Evolutionary conservation across 805 yeast species (phyloP), one percentile per base, ranked within the genome.

Genomic region (Torulaspora gathmanii): DNA sequence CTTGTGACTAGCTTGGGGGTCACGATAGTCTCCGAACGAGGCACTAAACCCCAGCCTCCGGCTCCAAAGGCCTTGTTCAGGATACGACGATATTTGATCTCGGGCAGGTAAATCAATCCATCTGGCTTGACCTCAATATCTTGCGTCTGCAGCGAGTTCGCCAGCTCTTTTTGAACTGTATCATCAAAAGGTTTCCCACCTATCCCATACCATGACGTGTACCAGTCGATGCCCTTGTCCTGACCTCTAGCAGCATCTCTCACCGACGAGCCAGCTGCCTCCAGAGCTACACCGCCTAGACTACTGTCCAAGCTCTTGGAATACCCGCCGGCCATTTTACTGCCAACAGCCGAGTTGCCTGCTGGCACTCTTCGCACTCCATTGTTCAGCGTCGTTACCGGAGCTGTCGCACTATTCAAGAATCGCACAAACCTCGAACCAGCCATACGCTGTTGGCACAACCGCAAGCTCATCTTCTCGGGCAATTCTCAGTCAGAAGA

Each of bases 31-130:
- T 86, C 91, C 0, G 95, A 81, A 45, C 99, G 72, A 9, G 99
- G 98, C 0, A 95, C 96, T 45, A 93, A 71, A 0, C 98, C 98
- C 99, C 99, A 93, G 1, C 95, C 97, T 22, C 99, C 99, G 5
- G 99, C 96, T 3, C 99, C 99, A 71, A 93, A 91, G 0, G 98
- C 95, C 30, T 74, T 74, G 67, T 91, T 91, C 53, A 93, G 68
- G 17, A 90, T 83, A 36, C 99, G 76, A 53, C 99, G 78, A 63
- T 93, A 93, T 63, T 91, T 91, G 68, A 93, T 93, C 64, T 93
- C 99, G 0, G 99, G 99, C 37, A 93, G 70, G 58, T 87, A 93
- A 6, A 93, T 65, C 40, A 93, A 70, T 12, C 98, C 98, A 64
- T 93, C 99, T 0, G 98, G 98, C 49, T 91, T 93, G 53, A 93